Evolutionary conservation across 2,329 filamentous ascomycete species (phyloP), one percentile per base, ranked within the genome.

Genomic region (Beauveria australis): DNA sequence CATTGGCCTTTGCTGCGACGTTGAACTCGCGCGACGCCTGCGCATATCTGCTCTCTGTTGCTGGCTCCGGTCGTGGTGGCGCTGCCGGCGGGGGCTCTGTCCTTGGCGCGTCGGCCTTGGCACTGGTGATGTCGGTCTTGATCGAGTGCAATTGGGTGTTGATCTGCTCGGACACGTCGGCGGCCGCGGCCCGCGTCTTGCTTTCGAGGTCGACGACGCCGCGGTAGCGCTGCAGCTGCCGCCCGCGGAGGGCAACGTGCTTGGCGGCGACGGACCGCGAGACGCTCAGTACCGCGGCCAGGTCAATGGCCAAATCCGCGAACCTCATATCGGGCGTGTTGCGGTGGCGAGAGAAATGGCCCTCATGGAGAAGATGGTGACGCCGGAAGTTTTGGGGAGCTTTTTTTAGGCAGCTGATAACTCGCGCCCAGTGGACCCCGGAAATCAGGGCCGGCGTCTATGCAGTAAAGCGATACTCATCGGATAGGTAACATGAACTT

Each of bases 271-370:
- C 81, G 40, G 82, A 82, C 62, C 86, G 83, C 55, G 88, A 87
- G 70, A 85, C 89, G 77, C 81, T 85, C 72, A 88, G 79, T 65
- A 92, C 79, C 63, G 86, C 83, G 66, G 86, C 84, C 67, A 89
- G 77, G 76, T 92, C 89, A 70, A 92, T 78, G 64, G 79, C 76
- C 69, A 80, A 84, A 75, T 83, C 87, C 75, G 81, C 83, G 80
- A 85, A 77, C 72, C 82, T 76, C 83, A 86, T 86, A 66, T 53
- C 57, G 49, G 40, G 19, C 16, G 62, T 67, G 64, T 67, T 64
- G 68, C 62, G 53, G 49, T 62, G 64, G 64, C 67, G 68, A 67
- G 64, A 33, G 43, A 57, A 49, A 54, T 46, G 48, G 33, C 56
- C 63, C 59, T 63, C 63, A 64, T 63, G 40, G 40, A 57, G 8